phyloP scores from a whole-genome alignment of 2,329 filamentous ascomycete genomes.

The Ophioceras dolichostomum region DNA sequence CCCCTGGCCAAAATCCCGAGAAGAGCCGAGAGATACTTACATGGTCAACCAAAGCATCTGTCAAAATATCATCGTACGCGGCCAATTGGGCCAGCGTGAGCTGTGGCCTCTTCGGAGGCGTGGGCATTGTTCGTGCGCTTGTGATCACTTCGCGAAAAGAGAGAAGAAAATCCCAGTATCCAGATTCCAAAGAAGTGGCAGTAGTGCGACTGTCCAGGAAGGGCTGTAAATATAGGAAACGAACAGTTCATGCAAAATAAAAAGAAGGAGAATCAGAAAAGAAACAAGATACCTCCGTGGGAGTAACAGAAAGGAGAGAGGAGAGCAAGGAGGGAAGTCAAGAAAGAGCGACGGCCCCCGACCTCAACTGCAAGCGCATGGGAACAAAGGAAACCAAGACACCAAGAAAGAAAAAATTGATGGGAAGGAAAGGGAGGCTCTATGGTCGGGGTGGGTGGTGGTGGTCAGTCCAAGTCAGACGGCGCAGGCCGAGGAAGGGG shows the following conservation, averaged over 20 bases:
- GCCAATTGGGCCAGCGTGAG: conserved; percentile 81
- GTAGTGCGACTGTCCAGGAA: too few species aligned
- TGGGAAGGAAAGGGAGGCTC: background rate
- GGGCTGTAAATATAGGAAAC: too few species aligned
- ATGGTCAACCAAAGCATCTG: conserved; percentile 89
- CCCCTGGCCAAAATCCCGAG: too few species aligned
- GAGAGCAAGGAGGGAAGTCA: background rate
- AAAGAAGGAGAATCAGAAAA: background rate
- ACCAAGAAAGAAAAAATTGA: background rate
- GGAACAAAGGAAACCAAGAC: background rate
- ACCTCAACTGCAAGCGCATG: background rate
- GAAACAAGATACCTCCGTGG: too few species aligned
- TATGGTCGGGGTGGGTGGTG: background rate
- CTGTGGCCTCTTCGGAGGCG: conserved; percentile 39
- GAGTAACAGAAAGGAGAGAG: too few species aligned
- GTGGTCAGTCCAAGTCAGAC: background rate
- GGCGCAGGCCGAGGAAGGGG: background rate
- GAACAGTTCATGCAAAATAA: background rate
- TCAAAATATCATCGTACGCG: conserved; percentile 90
- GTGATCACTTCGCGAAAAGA: background rate
- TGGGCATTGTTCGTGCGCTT: conserved; percentile 7
- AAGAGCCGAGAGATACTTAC: conserved; percentile 39
- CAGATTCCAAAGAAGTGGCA: background rate
- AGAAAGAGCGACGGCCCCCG: background rate
- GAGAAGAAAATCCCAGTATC: too few species aligned